A percentile compares a stretch with the other conserved stretches of the same genome.
phyloP scores from a whole-genome alignment of 2,329 filamentous ascomycete genomes.

The Neoscytalidium dimidiatum region DNA sequence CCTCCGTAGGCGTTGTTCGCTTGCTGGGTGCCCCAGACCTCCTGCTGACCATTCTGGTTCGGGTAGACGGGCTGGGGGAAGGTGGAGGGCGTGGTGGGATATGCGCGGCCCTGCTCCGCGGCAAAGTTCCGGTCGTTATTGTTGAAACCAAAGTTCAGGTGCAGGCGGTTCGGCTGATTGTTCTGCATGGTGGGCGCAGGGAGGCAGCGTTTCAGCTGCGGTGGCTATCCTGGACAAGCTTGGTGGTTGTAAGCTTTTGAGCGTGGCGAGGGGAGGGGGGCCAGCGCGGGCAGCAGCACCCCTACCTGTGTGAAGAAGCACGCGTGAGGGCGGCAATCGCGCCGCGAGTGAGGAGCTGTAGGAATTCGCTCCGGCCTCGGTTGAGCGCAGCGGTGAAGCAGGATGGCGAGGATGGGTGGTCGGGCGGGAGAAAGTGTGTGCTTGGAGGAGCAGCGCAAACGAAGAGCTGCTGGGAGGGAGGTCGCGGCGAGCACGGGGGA shows the following conservation, averaged over 20 bases:
- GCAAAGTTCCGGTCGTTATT: slow-evolving; percentile 44
- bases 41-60: slow-evolving; percentile 61
- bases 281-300: slow-evolving; percentile 10
- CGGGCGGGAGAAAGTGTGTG: neutral
- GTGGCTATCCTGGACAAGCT: slow-evolving; percentile 6
- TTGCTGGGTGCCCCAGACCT: slow-evolving; percentile 58
- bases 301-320: slow-evolving; percentile 16
- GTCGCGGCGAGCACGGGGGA: slow-evolving; percentile 12
- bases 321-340: slow-evolving; percentile 6
- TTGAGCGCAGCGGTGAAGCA: neutral
- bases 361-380: neutral
- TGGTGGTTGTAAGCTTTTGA: slow-evolving; percentile 11
- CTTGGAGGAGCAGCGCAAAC: slow-evolving; percentile 7
- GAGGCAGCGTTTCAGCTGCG: slow-evolving; percentile 11
- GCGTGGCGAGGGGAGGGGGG: slow-evolving; percentile 14
- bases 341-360: neutral
- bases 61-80: slow-evolving; percentile 88
- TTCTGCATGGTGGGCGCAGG: slow-evolving; percentile 25
- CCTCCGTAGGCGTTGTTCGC: slow-evolving; percentile 35
- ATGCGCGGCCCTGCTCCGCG: slow-evolving; percentile 48
- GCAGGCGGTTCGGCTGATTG: slow-evolving; percentile 46
- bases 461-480: slow-evolving; percentile 8
- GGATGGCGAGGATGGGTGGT: neutral
- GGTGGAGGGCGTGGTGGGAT: slow-evolving; percentile 80
- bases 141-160: slow-evolving; percentile 55